Evolutionary conservation across 495 filamentous ascomycete species (phyloP).

Genomic region (Aspergillus cavernicola): DNA sequence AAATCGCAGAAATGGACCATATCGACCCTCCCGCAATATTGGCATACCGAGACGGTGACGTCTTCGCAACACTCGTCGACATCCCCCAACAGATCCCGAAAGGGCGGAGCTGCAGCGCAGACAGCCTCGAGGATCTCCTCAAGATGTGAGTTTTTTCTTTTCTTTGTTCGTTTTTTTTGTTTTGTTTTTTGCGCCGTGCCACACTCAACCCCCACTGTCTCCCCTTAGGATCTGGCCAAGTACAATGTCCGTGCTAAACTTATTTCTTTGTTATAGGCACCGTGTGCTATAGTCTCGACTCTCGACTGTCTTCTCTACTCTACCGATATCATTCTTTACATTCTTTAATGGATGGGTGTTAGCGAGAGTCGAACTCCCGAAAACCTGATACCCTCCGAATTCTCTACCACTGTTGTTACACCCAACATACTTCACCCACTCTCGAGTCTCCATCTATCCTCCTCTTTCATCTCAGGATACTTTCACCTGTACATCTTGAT

Average conservation of each 20-base stretch:
- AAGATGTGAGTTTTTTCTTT: conserved; percentile 45
- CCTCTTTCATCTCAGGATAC: background rate
- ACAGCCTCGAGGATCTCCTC: conserved; percentile 59
- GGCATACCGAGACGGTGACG: conserved; percentile 82
- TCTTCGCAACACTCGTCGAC: conserved; percentile 85
- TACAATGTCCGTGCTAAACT: background rate
- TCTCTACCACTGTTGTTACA: too few relatives aligned
- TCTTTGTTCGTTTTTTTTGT: background rate
- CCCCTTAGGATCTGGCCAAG: too few relatives aligned
- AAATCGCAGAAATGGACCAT: conserved; percentile 92
- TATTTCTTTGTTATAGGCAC: background rate
- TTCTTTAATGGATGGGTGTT: too few relatives aligned
- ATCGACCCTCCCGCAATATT: conserved; percentile 85
- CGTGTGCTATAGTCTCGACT: background rate
- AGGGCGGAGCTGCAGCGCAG: conserved; percentile 54
- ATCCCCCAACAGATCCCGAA: conserved; percentile 80
- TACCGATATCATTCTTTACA: too few relatives aligned
- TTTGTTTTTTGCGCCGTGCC: conserved; percentile 1
- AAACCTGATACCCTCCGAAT: too few relatives aligned
- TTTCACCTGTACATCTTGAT: background rate
- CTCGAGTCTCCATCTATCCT: background rate
- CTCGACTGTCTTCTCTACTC: background rate
- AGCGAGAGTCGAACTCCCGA: too few relatives aligned
- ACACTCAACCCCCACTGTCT: background rate
- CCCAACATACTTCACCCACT: too few relatives aligned